These are phyloP conservation scores for Litsea cubeba DNA, from an alignment of 164 flowering plant species.

Conservation along the genomic window DNA sequence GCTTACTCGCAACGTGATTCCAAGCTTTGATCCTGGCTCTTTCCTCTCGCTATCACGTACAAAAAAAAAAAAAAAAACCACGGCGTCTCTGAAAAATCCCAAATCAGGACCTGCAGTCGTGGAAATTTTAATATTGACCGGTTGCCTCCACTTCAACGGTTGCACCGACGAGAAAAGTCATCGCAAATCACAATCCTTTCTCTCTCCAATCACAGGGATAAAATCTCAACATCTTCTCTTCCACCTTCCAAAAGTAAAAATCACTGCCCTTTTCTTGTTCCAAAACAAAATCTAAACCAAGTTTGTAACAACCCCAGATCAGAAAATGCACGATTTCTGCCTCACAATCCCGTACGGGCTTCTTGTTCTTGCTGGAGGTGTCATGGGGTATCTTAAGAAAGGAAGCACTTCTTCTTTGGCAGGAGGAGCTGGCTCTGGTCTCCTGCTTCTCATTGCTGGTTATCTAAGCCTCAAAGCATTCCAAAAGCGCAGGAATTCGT, in stretches of 20 bases:
- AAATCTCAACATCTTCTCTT: not conserved
- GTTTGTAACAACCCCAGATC: constrained; percentile 11
- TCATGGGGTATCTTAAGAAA: constrained; percentile 59
- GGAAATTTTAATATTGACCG: too few species aligned
- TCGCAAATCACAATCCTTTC: too few species aligned
- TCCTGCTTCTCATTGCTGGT: constrained; percentile 69
- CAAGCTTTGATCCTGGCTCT: too few species aligned
- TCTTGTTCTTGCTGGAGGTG: constrained; percentile 59
- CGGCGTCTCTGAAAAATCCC: too few species aligned
- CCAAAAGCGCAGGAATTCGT: constrained; percentile 63
- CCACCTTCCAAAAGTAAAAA: not conserved
- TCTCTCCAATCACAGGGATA: too few species aligned
- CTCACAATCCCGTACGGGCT: constrained; percentile 90
- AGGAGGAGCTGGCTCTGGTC: constrained; percentile 74
- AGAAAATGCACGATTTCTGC: constrained; percentile 93
- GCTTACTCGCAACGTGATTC: too few species aligned
- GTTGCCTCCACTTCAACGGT: too few species aligned
- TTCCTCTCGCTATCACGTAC: too few species aligned
- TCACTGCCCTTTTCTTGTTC: not conserved
- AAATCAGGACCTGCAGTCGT: too few species aligned
- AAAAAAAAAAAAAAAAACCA: too few species aligned
- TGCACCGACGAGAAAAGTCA: too few species aligned
- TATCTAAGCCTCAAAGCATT: constrained; percentile 78
- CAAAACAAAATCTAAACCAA: not conserved
- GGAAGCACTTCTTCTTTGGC: constrained; percentile 75